Evolutionary conservation across 163 green algal genomes (phyloP).

Genomic region (Chlamydomonas reinhardtii): DNA sequence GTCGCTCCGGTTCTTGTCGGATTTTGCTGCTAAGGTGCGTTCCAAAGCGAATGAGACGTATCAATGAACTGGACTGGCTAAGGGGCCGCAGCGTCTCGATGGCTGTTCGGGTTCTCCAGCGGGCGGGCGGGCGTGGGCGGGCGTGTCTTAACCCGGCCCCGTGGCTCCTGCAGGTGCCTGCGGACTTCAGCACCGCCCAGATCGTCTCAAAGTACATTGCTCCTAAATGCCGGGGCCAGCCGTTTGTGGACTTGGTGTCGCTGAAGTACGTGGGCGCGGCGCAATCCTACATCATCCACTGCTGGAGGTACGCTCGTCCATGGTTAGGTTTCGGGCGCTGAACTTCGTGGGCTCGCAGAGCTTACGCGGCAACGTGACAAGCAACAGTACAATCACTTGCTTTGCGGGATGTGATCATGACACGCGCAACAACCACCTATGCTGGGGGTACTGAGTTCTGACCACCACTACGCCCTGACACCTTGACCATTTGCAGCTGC

Average conservation of each 20-base stretch:
- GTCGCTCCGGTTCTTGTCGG: slow-evolving; percentile 22
- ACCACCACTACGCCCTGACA: too few relatives aligned
- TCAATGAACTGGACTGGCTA: too few relatives aligned
- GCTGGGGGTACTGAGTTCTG: too few relatives aligned
- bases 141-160: not conserved
- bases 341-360: too few relatives aligned
- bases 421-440: too few relatives aligned
- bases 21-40: slow-evolving; percentile 36
- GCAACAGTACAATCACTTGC: too few relatives aligned
- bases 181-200: not conserved
- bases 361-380: too few relatives aligned
- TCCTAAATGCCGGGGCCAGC: not conserved
- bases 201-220: slow-evolving; percentile 25
- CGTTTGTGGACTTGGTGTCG: slow-evolving; percentile 10
- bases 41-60: not conserved
- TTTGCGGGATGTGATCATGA: too few relatives aligned
- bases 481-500: not conserved
- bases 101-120: too few relatives aligned
- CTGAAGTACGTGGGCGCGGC: slow-evolving; percentile 26
- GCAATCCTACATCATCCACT: slow-evolving; percentile 43
- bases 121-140: too few relatives aligned
- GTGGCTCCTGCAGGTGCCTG: not conserved
- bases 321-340: too few relatives aligned
- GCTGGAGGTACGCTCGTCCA: not conserved
- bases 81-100: too few relatives aligned